phyloP scores from a whole-genome alignment of 306 rosid species.

The Quercus glauca region DNA sequence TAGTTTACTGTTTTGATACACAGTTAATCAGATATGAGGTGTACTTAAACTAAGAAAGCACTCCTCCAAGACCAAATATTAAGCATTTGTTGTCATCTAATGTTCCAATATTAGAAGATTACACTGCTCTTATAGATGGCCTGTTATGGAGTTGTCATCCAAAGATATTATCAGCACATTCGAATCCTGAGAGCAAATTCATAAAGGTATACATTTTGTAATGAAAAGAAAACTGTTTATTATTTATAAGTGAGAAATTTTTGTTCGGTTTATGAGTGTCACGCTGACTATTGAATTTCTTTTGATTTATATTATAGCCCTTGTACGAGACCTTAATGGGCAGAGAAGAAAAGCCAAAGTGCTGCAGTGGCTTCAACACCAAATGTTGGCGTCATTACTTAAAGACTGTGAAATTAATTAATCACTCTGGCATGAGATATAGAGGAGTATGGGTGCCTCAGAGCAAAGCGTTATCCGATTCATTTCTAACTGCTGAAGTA shows the following conservation, averaged over 20 bases:
- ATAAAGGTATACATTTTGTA: too few relatives aligned
- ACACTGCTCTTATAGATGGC: not conserved
- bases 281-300: too few relatives aligned
- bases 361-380: not conserved
- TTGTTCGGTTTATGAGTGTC: not conserved
- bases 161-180: not conserved
- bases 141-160: slow-evolving; percentile 27
- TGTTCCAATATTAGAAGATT: not conserved
- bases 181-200: not conserved
- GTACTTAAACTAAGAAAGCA: not conserved
- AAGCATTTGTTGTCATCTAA: not conserved
- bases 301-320: not conserved
- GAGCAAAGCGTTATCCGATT: too few relatives aligned
- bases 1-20: too few relatives aligned
- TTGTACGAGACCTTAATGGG: not conserved
- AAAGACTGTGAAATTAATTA: too few relatives aligned
- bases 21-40: too few relatives aligned
- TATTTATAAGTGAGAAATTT: not conserved
- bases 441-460: too few relatives aligned
- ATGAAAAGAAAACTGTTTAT: not conserved
- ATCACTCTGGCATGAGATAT: too few relatives aligned
- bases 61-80: not conserved
- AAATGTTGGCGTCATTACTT: too few relatives aligned
- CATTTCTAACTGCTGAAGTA: too few relatives aligned
- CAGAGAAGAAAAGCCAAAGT: not conserved